Evolutionary conservation across 2,329 filamentous ascomycete genomes (phyloP), one percentile per base, ranked within the genome.

Genomic region (Colletotrichum sp.): DNA sequence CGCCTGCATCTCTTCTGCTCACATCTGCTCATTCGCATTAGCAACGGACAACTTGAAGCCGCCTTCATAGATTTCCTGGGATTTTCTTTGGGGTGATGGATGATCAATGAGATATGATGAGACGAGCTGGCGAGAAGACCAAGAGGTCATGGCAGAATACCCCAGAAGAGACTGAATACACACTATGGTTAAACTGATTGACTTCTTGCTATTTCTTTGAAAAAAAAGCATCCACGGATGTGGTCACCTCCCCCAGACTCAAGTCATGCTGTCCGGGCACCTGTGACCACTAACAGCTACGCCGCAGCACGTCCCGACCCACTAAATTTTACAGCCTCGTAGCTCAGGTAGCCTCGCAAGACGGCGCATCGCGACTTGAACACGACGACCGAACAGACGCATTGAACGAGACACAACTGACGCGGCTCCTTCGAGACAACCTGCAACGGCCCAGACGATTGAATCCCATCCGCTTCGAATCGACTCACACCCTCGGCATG

Each of bases 31-130:
- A 77, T 57, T 18, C 18, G 15, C n/a, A 26, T 9, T 15, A 76
- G 74, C 74, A 16, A 76, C 74, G 64, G 71, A 76, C 21, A 76
- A 94, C 79, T 86, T 98, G 57, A 95, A 96, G 82, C 94, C 96
- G 28, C 94, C 95, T 5, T 90, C 92, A 75, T 95, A 90, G 16
- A 15, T n/a, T 18, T 10, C 10, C 26, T 49, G 5, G 12, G 4
- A 12, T 18, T 39, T 63, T 7, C 8, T 32, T 39, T 28, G 16
- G 28, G 21, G 36, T 30, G 6, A 32, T 36, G 59, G 26, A 74
- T 62, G 74, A 74, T 71, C 36, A 73, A 76, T 69, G 74, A 74
- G 64, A 73, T 21, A 73, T 34, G 44, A 34, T 60, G 69, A 68
- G 32, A 57, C 39, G 18, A 32, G 26, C 39, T 32, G 44, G 44